phyloP scores from a whole-genome alignment of 805 yeast genomes.

The Hanseniaspora clermontiae region DNA sequence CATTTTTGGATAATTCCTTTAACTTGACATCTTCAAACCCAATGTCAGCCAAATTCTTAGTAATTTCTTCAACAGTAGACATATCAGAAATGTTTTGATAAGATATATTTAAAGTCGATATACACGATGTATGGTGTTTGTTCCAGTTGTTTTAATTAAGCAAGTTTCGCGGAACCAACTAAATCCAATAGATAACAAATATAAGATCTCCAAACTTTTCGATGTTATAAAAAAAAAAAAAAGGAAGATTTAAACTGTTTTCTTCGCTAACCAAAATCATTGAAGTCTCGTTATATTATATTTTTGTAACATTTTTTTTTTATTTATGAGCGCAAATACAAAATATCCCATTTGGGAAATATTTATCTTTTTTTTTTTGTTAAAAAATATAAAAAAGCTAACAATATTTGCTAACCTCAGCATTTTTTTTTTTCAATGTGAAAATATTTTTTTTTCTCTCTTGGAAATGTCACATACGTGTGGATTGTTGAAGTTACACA shows the following conservation, averaged over 20 bases:
- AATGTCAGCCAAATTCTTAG: slow-evolving; percentile 28
- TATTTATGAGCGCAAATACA: no score
- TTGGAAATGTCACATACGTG: not conserved
- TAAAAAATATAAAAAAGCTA: no score
- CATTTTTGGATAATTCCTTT: slow-evolving; percentile 69
- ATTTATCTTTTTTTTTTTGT: not conserved
- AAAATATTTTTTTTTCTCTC: not conserved
- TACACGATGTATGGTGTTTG: not conserved
- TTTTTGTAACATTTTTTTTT: not conserved
- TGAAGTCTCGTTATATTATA: no score
- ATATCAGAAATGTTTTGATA: not conserved
- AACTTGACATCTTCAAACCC: slow-evolving; percentile 67
- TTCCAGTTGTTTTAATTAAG: no score
- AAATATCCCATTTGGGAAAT: not conserved
- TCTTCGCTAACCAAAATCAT: no score
- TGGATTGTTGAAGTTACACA: not conserved
- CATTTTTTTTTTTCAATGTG: not conserved
- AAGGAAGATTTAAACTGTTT: not conserved
- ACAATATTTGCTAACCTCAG: no score
- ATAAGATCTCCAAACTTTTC: no score
- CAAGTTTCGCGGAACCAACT: not conserved
- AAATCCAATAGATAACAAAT: not conserved
- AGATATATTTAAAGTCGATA: not conserved
- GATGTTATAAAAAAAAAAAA: not conserved
- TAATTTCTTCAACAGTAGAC: slow-evolving; percentile 27